Base-by-base conservation (phyloP, 177 flowering plant species). In the Vitis hybrid region DNA sequence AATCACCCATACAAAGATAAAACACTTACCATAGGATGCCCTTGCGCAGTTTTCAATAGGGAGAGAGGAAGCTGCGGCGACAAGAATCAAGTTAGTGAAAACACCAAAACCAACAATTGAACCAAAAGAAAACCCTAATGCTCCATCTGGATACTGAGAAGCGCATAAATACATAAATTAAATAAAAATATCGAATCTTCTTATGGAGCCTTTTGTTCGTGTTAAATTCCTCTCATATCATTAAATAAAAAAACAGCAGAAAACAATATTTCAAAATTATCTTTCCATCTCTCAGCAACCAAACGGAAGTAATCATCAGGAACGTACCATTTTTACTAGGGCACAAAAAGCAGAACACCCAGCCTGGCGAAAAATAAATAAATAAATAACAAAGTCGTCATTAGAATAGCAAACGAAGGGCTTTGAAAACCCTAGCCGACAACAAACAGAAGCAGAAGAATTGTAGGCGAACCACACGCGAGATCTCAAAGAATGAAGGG, bases 41-140 rank as follows among this genome's bases (percentile, higher is more conserved):
- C 94, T 81, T 92, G 95, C 5, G 95, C 94, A 2, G 90, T 86
- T 85, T 92, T 92, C 18, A 90, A 83, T 16, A 92, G 75, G 15
- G 95, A 90, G 63, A 92, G 90, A 29, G 94, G 97, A 72, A 92
- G 87, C 97, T 92, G 83, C 65, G 79, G 65, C 48, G 50, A 55
- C 18, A 62, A 66, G 69, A 49, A 15, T 26, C 29, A 26, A 26
- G 29, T 26, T 26, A 26, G 29, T 2, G 29, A 26, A 26, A 26
- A 26, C 29, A 2, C 29, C 29, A 26, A 26, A 26, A 26, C 29
- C 29, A 26, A 26, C 29, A 26, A 26, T 26, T 26, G 29, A 26
- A 26, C 29, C 15, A 26, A 67, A 29, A 64, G 50, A 50, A 59
- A 15, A 59, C 19, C 16, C 14, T 16, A 13, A 34, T 7, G 2